Evolutionary conservation across 148 eudicot genomes (phyloP), one percentile per base, ranked within the genome.

Genomic region (Nyssa sinensis): DNA sequence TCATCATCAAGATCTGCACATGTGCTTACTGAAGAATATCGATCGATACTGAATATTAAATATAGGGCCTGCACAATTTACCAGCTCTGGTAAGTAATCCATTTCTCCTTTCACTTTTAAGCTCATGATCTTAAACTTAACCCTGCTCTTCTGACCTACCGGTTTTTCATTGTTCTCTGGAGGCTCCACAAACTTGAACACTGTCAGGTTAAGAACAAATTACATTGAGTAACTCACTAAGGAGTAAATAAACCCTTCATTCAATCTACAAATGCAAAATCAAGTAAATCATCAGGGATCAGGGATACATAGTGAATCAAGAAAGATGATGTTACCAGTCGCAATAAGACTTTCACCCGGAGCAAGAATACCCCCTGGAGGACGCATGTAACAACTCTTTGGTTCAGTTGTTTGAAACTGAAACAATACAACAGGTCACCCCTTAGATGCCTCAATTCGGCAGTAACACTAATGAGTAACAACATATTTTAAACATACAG

Each of bases 321-420:
- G 25, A 11, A 14, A 29, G 34, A 25, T 23, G 4, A 34, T 59
- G 35, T 78, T 84, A 87, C 88, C 90, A 19, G 86, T 81, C 44
- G 88, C 90, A 28, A 87, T 76, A 34, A 84, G 25, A 64, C 81
- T 76, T 78, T 84, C 87, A 41, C 84, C 87, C 35, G 88, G 87
- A 67, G 86, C 81, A 65, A 87, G 87, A 30, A 87, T 82, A 51
- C 84, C 88, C 1, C 90, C 90, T 30, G 88, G 90, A 47, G 90
- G 90, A 1, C 83, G 85, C 90, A 86, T 86, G 73, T 79, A 86
- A 75, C 87, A 84, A 53, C 90, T 86, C 77, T 86, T 86, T 31
- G 87, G 90, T n/a, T 82, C 87, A 41, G 90, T 86, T 23, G 90
- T 86, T 75, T 84, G 90, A 80, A 87, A 87, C 90, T 87, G 74